A percentile compares a stretch with the other conserved stretches of the same genome.
phyloP scores from a whole-genome alignment of 192 early-diverging fungal genomes.

The Oehlia diaphana region DNA sequence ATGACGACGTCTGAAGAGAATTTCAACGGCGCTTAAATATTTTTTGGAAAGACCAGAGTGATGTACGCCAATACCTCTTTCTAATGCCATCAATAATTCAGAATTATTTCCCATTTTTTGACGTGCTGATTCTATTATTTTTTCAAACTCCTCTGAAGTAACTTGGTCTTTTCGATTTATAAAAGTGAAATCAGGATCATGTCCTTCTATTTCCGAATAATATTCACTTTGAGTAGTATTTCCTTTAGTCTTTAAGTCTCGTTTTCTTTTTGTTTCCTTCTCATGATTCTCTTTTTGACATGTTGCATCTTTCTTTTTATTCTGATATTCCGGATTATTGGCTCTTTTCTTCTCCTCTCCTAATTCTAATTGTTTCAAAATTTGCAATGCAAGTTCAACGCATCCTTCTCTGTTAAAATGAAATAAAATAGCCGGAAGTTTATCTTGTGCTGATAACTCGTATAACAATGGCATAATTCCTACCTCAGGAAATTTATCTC shows the following conservation, averaged over 20 bases:
- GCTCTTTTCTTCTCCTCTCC: conserved; percentile 35
- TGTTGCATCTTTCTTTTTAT: conserved; percentile 33
- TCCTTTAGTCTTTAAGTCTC: conserved; percentile 1
- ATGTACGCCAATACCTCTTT: conserved; percentile 46
- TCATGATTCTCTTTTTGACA: conserved; percentile 22
- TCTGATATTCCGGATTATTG: conserved; percentile 23
- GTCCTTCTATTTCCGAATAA: not conserved
- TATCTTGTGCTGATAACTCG: conserved; percentile 40
- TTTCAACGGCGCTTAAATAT: conserved; percentile 40
- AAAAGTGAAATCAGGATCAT: conserved; percentile 39
- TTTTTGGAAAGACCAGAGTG: conserved; percentile 38
- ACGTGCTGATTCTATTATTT: not conserved
- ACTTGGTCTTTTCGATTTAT: conserved; percentile 19
- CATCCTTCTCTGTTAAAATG: conserved; percentile 41
- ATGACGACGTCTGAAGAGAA: conserved; percentile 37
- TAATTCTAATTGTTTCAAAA: conserved; percentile 29
- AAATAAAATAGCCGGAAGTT: conserved; percentile 47
- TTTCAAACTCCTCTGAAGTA: conserved; percentile 25
- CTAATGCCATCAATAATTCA: conserved; percentile 31
- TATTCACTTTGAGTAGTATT: conserved; percentile 1
- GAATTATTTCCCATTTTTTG: conserved; percentile 22
- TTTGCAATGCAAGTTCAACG: conserved; percentile 21
- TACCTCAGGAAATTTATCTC: not conserved
- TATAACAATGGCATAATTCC: conserved; percentile 20
- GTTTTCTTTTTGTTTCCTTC: conserved; percentile 17